phyloP scores from a whole-genome alignment of 2,329 filamentous ascomycete genomes.

The Pseudogymnoascus sp. region DNA sequence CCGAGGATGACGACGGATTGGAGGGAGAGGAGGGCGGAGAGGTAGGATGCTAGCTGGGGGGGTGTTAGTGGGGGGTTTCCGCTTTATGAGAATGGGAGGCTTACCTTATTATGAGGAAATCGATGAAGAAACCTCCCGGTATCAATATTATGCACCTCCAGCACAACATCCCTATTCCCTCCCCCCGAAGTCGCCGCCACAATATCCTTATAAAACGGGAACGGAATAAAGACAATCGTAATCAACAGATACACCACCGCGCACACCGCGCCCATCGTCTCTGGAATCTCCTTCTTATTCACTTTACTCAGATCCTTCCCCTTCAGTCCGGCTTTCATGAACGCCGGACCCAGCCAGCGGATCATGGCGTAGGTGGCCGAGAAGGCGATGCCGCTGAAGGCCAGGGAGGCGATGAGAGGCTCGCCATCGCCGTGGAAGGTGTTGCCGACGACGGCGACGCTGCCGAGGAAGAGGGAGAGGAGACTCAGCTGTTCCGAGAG shows the following conservation, averaged over 20 bases:
- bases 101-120: slow-evolving; percentile 90
- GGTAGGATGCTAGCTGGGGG: slow-evolving; percentile 77
- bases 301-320: slow-evolving; percentile 82
- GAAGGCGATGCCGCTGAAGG: slow-evolving; percentile 81
- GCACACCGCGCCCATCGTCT: slow-evolving; percentile 92
- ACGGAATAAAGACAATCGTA: slow-evolving; percentile 88
- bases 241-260: slow-evolving; percentile 86
- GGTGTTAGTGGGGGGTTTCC: slow-evolving; percentile 11
- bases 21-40: slow-evolving; percentile 87
- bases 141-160: slow-evolving; percentile 41
- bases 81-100: neutral
- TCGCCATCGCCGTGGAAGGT: slow-evolving; percentile 78
- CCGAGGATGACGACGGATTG: slow-evolving; percentile 87
- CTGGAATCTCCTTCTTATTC: slow-evolving; percentile 71
- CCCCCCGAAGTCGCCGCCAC: slow-evolving; percentile 90
- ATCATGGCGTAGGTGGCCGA: slow-evolving; percentile 77
- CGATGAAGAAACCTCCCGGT: slow-evolving; percentile 79
- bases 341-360: slow-evolving; percentile 84
- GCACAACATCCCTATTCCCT: slow-evolving; percentile 80
- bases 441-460: slow-evolving; percentile 67
- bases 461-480: slow-evolving; percentile 58
- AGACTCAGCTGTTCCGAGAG: slow-evolving; percentile 47
- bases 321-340: slow-evolving; percentile 81
- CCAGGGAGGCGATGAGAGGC: slow-evolving; percentile 79
- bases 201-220: slow-evolving; percentile 97